Evolutionary conservation across 2,329 filamentous ascomycete genomes (phyloP), one percentile per base, ranked within the genome.

Genomic region (Cytospora paraplurivora): DNA sequence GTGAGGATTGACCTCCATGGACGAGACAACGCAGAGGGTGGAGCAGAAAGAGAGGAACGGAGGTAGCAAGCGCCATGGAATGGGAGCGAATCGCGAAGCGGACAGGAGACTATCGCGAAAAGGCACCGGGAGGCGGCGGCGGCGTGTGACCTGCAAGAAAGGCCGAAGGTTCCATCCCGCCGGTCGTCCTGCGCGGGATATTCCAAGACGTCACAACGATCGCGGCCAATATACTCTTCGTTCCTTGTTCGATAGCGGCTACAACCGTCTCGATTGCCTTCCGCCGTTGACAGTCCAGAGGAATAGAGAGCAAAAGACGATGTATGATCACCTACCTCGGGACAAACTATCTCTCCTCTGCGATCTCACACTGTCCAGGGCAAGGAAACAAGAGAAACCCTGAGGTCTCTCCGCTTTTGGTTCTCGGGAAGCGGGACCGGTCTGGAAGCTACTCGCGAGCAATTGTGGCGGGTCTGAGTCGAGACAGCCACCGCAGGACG

Each of bases 391-490:
- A 53, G 51, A 21, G 13, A 44, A 17, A n/a, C 59, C 13, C 11
- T 62, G 50, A 34, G 59, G 47, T 54, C 55, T 55, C 50, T 49
- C 21, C 33, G 27, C 21, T 19, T 21, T 47, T 41, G 50, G 35
- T 34, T 49, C 19, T 13, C 56, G 47, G 51, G 55, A 21, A 32
- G 19, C 32, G 50, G 49, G 27, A 51, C n/a, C 55, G 59, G 53
- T 49, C 32, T 62, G 59, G 59, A 60, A 65, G 51, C 63, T 51
- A 57, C 59, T 59, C 56, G 62, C 59, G 55, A 65, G 27, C 49
- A n/a, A 34, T 57, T 47, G 58, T 37, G 38, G 59, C 54, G 59
- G 59, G 51, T 61, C 59, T 33, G 38, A 21, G 44, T 44, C 33
- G 59, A 52, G 34, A 50, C 21, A 47, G 44, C 21, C 49, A 32